These are phyloP conservation scores for Groenewaldozyma sp. DNA, from an alignment of 1,139 yeast species.

Conservation along the genomic window DNA sequence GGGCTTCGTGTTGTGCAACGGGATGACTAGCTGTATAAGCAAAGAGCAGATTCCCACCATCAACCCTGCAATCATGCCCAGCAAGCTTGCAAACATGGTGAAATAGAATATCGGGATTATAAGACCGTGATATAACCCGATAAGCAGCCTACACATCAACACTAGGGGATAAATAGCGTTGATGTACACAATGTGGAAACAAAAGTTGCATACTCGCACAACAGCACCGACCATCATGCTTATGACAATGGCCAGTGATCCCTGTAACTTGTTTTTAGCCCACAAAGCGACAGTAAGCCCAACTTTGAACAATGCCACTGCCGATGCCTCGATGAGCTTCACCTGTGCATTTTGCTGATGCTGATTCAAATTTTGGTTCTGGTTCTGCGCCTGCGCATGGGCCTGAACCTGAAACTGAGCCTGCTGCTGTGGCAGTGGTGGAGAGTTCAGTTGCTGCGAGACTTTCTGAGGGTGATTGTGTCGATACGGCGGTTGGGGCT, in stretches of 20 bases:
- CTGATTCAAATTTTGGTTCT: too few species aligned
- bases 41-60: conserved; percentile 18
- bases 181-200: not conserved
- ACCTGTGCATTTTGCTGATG: too few species aligned
- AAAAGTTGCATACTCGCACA: not conserved
- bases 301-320: not conserved
- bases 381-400: not conserved
- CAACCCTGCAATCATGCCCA: conserved; percentile 19
- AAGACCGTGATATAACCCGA: conserved; percentile 13
- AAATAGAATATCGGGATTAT: conserved; percentile 19
- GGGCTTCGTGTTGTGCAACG: conserved; percentile 2
- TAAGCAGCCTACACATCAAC: conserved; percentile 14
- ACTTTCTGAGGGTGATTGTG: too few species aligned
- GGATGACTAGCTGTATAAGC: conserved; percentile 16
- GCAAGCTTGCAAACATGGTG: conserved; percentile 15
- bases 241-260: not conserved
- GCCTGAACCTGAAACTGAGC: not conserved
- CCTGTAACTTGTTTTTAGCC: not conserved
- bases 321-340: too few species aligned
- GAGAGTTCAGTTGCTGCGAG: too few species aligned
- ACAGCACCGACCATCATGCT: not conserved
- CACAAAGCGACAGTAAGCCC: not conserved
- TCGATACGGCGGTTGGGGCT: too few species aligned
- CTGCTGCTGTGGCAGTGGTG: too few species aligned
- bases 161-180: conserved; percentile 9